Percentiles rank a stretch among this genome's conserved stretches.
Conservation (phyloP, 768 basidiomycete species). For the Chalciporus sphaerocephalus region DNA sequence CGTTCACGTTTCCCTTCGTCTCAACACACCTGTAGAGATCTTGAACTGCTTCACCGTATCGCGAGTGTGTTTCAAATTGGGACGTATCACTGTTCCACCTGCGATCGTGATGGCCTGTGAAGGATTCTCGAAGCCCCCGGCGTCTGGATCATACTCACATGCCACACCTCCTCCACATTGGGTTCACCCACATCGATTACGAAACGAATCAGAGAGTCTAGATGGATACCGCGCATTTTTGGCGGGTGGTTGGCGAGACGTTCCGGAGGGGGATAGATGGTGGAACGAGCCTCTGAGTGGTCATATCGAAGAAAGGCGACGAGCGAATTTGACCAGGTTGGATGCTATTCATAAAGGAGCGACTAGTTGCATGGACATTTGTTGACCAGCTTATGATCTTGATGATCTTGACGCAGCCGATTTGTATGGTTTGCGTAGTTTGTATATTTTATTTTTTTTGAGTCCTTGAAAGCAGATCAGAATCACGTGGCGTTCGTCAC, state of each 20-base stretch:
- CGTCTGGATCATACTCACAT: conserved; percentile 9
- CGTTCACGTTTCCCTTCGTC: background rate
- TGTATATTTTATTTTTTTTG: no score
- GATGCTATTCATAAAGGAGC: conserved; percentile 5
- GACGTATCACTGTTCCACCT: conserved; percentile 69
- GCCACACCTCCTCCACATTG: conserved; percentile 13
- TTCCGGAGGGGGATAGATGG: conserved; percentile 55
- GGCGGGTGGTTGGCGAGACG: conserved; percentile 56
- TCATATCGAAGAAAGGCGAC: conserved; percentile 35
- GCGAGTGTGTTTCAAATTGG: conserved; percentile 62
- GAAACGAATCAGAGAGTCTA: conserved; percentile 9
- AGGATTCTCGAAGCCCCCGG: conserved; percentile 40
- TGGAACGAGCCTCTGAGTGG: conserved; percentile 56
- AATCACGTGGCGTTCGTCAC: no score
- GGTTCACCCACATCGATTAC: conserved; percentile 6
- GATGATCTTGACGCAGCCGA: no score
- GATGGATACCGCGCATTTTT: conserved; percentile 43
- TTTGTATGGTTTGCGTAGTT: no score
- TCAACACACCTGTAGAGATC: no score
- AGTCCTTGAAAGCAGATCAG: no score
- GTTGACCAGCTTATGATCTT: no score
- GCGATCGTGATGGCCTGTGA: conserved; percentile 52
- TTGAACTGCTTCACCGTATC: conserved; percentile 58
- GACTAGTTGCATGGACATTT: conserved; percentile 4
- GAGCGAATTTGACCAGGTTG: conserved; percentile 9